Percentiles rank a stretch among this genome's conserved stretches.
Evolutionary conservation across 768 basidiomycete genomes (phyloP).

Genomic region (Trametes villosa): DNA sequence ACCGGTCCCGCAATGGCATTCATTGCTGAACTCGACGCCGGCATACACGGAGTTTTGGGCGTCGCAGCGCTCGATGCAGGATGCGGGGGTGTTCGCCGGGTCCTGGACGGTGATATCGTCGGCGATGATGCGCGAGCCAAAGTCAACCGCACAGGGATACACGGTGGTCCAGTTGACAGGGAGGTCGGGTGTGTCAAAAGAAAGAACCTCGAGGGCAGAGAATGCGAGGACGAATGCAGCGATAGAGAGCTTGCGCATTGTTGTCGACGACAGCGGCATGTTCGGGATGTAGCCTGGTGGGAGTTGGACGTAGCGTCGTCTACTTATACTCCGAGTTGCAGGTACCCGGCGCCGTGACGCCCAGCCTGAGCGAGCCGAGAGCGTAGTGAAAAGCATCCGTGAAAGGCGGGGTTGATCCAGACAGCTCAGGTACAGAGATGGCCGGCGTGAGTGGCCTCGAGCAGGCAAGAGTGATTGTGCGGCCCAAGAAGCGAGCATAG

Average conservation of each 20-base stretch:
- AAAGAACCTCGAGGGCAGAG: background rate
- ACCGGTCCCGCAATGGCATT: slow-evolving; percentile 32
- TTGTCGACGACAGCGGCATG: background rate
- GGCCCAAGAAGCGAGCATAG: no score
- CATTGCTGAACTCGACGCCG: slow-evolving; percentile 31
- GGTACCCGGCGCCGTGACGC: no score
- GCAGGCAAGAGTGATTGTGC: no score
- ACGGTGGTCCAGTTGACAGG: slow-evolving; percentile 26
- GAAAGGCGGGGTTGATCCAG: no score
- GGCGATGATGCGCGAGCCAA: slow-evolving; percentile 24
- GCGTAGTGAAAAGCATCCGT: no score
- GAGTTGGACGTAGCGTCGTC: background rate
- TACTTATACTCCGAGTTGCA: no score
- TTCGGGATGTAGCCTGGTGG: background rate
- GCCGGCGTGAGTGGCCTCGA: no score
- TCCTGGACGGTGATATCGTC: slow-evolving; percentile 18
- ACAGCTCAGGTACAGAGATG: no score
- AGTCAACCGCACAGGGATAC: slow-evolving; percentile 24
- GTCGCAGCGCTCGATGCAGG: slow-evolving; percentile 24
- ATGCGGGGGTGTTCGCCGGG: slow-evolving; percentile 23
- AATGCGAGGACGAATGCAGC: background rate
- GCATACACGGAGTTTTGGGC: slow-evolving; percentile 25
- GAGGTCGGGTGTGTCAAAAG: slow-evolving; percentile 10
- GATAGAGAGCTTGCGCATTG: background rate
- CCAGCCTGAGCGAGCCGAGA: no score